Evolutionary conservation across 306 rosid genomes (phyloP).

Genomic region (Prunus salicina): DNA sequence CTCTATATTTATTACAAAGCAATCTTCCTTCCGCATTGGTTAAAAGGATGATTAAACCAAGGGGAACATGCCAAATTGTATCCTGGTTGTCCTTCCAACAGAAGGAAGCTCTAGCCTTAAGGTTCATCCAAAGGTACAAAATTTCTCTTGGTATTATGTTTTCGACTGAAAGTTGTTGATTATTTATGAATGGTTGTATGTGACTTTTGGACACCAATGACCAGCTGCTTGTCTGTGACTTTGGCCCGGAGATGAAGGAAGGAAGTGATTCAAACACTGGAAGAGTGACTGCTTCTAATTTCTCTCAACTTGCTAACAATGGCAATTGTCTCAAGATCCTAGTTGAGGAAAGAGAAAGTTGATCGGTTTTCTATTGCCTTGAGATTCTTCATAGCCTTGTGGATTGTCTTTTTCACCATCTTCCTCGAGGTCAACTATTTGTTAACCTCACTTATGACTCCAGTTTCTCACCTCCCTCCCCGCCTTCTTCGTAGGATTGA

Average conservation of each 20-base stretch:
- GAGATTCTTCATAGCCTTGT: not conserved
- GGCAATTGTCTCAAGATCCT: too few species aligned
- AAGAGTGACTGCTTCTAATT: not conserved
- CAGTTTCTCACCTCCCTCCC: constrained; percentile 16
- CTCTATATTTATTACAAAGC: too few species aligned
- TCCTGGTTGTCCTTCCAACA: too few species aligned
- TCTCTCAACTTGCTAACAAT: too few species aligned
- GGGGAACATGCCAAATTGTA: too few species aligned
- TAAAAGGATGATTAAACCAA: too few species aligned
- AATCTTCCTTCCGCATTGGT: too few species aligned
- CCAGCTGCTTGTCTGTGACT: constrained; percentile 13
- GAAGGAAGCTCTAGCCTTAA: too few species aligned
- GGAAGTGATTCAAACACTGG: constrained; percentile 23
- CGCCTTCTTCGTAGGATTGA: constrained; percentile 7
- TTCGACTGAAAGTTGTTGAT: too few species aligned
- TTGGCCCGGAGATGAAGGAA: constrained; percentile 23
- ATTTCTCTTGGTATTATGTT: too few species aligned
- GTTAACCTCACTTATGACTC: constrained; percentile 17
- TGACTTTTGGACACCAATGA: constrained; percentile 10
- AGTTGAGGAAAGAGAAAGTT: not conserved
- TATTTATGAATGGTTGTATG: not conserved
- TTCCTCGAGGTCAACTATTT: constrained; percentile 27
- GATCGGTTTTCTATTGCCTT: not conserved
- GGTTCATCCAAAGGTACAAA: too few species aligned
- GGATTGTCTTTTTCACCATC: constrained; percentile 23